phyloP scores from a whole-genome alignment of 495 filamentous ascomycete genomes.

The Sordaria brevicollis region DNA sequence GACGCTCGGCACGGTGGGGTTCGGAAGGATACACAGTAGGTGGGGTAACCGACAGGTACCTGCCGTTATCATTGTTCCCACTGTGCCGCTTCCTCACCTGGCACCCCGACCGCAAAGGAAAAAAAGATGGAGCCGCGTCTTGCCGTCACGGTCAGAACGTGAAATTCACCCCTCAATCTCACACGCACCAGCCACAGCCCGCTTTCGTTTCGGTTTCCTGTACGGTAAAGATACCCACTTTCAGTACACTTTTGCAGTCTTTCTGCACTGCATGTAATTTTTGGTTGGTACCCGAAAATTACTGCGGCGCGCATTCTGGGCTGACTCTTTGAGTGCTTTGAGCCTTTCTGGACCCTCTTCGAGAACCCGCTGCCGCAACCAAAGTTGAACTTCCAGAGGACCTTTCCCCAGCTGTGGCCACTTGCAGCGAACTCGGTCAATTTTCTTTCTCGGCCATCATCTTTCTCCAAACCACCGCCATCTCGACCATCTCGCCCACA shows the following conservation, averaged over 20 bases:
- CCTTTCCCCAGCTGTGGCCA: neutral
- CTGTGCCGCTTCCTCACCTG: neutral
- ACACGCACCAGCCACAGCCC: conserved; percentile 20
- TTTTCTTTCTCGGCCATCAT: neutral
- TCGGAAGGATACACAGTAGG: neutral
- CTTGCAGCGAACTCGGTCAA: conserved; percentile 2
- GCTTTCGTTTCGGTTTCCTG: conserved; percentile 10
- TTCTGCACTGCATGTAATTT: conserved; percentile 12
- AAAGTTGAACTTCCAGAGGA: neutral
- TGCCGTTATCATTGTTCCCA: neutral
- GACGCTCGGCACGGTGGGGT: neutral
- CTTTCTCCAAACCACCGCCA: neutral
- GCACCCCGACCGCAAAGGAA: neutral
- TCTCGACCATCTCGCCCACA: neutral
- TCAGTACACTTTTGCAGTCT: neutral
- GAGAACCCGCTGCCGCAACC: conserved; percentile 1
- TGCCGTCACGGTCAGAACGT: neutral
- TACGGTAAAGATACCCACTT: too few relatives aligned
- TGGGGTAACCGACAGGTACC: neutral
- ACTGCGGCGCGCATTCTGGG: conserved; percentile 10
- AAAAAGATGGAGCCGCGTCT: neutral
- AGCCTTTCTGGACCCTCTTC: neutral
- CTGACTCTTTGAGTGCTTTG: conserved; percentile 13
- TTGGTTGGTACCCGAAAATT: conserved; percentile 15
- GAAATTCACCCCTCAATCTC: neutral